phyloP scores from a whole-genome alignment of 768 basidiomycete species.

The Sarcodon aspratus region DNA sequence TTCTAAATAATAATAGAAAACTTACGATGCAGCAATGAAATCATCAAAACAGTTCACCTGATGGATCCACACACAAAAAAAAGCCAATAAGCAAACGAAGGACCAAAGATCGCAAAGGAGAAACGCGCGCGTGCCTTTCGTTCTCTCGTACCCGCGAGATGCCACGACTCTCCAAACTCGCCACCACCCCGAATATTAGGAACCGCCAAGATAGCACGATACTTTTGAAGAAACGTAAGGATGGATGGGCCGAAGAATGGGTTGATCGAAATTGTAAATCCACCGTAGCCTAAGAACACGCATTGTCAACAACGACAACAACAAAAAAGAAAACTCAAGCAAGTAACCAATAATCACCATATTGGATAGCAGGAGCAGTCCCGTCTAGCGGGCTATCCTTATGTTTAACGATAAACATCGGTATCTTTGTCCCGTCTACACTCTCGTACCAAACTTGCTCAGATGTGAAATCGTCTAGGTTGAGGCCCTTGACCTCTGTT shows the following conservation, averaged over 20 bases:
- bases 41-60: constrained; percentile 73
- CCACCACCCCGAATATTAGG: constrained; percentile 44
- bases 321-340: neutral
- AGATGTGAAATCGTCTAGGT: constrained; percentile 55
- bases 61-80: neutral
- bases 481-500: constrained; percentile 47
- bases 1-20: constrained; percentile 2
- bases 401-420: constrained; percentile 80
- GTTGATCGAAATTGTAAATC: constrained; percentile 59
- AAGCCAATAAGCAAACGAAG: too few relatives aligned
- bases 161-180: constrained; percentile 84
- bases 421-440: constrained; percentile 71
- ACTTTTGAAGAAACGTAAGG: constrained; percentile 63
- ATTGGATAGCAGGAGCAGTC: constrained; percentile 67
- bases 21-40: constrained; percentile 73
- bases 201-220: constrained; percentile 53
- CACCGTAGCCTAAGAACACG: constrained; percentile 67
- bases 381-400: constrained; percentile 62
- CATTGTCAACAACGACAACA: neutral
- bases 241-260: constrained; percentile 65
- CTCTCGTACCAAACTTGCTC: constrained; percentile 73
- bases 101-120: constrained; percentile 1
- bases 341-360: constrained; percentile 33
- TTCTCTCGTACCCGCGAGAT: constrained; percentile 57
- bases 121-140: constrained; percentile 39